Percentiles rank a stretch among this genome's conserved stretches.
Evolutionary conservation across 139 green algal species (phyloP).

Genomic region (Chlorella sp.): DNA sequence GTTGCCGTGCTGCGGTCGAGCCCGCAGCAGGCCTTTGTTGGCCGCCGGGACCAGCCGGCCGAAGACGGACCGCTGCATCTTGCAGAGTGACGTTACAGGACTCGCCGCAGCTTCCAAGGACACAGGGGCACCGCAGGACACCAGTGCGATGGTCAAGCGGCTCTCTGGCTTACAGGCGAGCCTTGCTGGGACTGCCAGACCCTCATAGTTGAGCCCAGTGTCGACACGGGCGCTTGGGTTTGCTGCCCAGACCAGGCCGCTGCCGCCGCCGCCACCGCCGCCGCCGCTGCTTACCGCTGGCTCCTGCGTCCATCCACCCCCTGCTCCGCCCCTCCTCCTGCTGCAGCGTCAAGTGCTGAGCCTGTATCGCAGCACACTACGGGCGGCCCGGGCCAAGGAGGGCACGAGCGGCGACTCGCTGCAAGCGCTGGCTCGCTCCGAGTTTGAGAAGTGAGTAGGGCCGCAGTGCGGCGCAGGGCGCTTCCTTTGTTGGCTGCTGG

Average conservation of each 20-base stretch:
- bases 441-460: slow-evolving; percentile 38
- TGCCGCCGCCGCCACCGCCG: too few species aligned
- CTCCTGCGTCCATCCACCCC: background rate
- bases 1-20: background rate
- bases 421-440: background rate
- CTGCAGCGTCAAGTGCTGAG: slow-evolving; percentile 41
- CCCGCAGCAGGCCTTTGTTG: too few species aligned
- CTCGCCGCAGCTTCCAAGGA: too few species aligned
- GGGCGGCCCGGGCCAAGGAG: slow-evolving; percentile 7
- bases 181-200: background rate
- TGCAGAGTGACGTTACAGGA: too few species aligned
- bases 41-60: too few species aligned
- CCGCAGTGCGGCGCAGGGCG: too few species aligned
- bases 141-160: background rate
- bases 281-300: background rate
- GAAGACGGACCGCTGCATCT: too few species aligned
- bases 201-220: too few species aligned
- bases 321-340: background rate
- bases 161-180: slow-evolving; percentile 30
- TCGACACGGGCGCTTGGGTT: background rate
- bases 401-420: background rate
- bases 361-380: slow-evolving; percentile 34
- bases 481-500: too few species aligned
- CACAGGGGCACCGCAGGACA: background rate
- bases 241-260: background rate